These are phyloP conservation scores for Beauveria sp. DNA, from an alignment of 2,329 filamentous ascomycete genomes.

Conservation along the genomic window DNA sequence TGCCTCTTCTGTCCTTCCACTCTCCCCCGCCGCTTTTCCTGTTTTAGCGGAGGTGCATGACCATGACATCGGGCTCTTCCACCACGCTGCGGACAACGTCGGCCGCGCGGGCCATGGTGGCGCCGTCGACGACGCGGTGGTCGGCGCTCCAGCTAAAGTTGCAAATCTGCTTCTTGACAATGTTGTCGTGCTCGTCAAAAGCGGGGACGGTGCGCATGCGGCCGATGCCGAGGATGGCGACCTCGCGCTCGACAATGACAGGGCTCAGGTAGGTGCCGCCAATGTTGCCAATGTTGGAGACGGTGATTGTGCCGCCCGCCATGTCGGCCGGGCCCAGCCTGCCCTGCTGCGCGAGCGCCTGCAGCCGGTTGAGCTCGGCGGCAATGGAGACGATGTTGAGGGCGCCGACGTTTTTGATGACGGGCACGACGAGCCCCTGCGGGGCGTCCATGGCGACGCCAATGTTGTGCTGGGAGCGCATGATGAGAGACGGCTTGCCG, in stretches of 20 bases:
- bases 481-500: slow-evolving; percentile 65
- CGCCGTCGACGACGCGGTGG: slow-evolving; percentile 88
- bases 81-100: slow-evolving; percentile 70
- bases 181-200: slow-evolving; percentile 52
- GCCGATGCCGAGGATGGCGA: slow-evolving; percentile 86
- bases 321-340: slow-evolving; percentile 71
- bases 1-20: background rate
- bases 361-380: slow-evolving; percentile 65
- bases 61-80: slow-evolving; percentile 81
- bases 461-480: slow-evolving; percentile 85
- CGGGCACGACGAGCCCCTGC: slow-evolving; percentile 79
- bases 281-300: slow-evolving; percentile 94
- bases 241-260: slow-evolving; percentile 83
- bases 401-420: slow-evolving; percentile 74
- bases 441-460: slow-evolving; percentile 95
- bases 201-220: slow-evolving; percentile 73
- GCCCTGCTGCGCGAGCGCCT: slow-evolving; percentile 63
- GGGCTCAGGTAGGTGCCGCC: slow-evolving; percentile 88
- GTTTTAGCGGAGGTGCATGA: slow-evolving; percentile 66
- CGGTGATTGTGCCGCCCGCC: slow-evolving; percentile 81
- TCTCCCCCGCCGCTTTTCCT: background rate
- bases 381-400: slow-evolving; percentile 75
- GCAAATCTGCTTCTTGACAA: slow-evolving; percentile 71
- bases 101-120: slow-evolving; percentile 86
- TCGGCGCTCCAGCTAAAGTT: slow-evolving; percentile 97